Evolutionary conservation across 345 rosid genomes (phyloP), one percentile per base, ranked within the genome.

Genomic region (Trapa bicornis): DNA sequence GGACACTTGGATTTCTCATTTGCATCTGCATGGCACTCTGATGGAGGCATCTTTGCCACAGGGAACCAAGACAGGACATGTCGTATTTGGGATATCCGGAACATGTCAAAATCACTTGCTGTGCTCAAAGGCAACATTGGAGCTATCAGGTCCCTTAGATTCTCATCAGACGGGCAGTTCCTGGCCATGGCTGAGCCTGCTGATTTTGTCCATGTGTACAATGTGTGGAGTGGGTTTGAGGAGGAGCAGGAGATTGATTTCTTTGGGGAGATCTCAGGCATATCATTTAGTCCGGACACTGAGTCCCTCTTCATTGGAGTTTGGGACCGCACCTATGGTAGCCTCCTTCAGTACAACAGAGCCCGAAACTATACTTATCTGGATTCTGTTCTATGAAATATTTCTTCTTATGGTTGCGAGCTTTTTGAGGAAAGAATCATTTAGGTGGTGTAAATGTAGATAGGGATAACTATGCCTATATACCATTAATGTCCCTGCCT

Each of bases 61-160:
- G 93, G 96, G 57, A 89, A 87, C 77, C 96, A 89, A 72, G 96
- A 89, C 75, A 89, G 82, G 77, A 85, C 93, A 3, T 87, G 91
- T 69, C 82, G 87, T 57, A 76, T 89, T 35, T 89, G 96, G 92
- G 92, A 89, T 70, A 69, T 78, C 2, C 71, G 92, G 37, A 87
- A 89, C 56, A 70, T 80, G 43, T 87, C 90, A 0, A 71, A 68
- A 70, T 84, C 96, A 0, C 29, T 22, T 22, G 29, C 29, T 22
- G 29, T 22, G 29, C 29, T 22, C 29, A 22, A 22, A 22, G 29
- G 29, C 29, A 22, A 22, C 29, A 22, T 22, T 22, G 29, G 29
- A 22, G 29, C 29, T 22, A 22, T 22, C 29, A 22, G 29, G 29
- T 22, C 29, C 29, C 29, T 22, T 22, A 22, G 29, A 22, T 22